Evolutionary conservation across 225 moss, liverwort and hornwort genomes (phyloP), one percentile per base, ranked within the genome.

Genomic region (Marchantia paleacea): DNA sequence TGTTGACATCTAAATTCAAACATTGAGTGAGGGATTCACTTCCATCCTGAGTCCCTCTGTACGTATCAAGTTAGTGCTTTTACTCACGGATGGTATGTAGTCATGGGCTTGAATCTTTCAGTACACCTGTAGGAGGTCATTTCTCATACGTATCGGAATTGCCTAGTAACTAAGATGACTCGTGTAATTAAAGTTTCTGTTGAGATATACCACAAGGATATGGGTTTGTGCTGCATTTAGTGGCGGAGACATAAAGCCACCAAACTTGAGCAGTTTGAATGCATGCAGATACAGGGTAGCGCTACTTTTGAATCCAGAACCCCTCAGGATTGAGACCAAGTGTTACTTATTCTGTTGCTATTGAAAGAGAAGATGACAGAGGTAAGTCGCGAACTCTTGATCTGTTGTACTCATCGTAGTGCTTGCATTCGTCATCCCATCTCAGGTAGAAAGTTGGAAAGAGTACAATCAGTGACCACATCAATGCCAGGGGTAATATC

Each of bases 261-360:
- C 30, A 55, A 55, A 14, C 54, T 55, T 60, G 60, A 61, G 76
- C 39, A 19, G 14, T 76, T 76, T 7, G 22, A 61, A 22, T 76
- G 60, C 76, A 13, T 76, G 61, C 60, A 76, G 61, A 60, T 29
- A 48, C 76, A 58, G 60, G 60, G 31, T 57, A 76, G 52, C 55
- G 22, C 39, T 39, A 39, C 39, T 39, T 2, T 39, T 39, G 39
- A 39, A 2, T 49, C 20, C 60, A 39, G 8, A 19, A 29, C 61
- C 76, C 61, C 20, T n/a, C 15, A 30, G 8, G 7, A 73, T 52
- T 73, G 73, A 73, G 73, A 76, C 19, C 58, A 8, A 62, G 60
- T 53, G 8, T 54, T 18, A 2, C 66, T 72, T 55, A 52, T 52
- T 9, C 53, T 73, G 26, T 73, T 74, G 49, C 12, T 74, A 25